Percentiles rank a stretch among this genome's conserved stretches.
Conservation (phyloP, 371 early-diverging fungal species). For the Syncephalastrum contaminatum region DNA sequence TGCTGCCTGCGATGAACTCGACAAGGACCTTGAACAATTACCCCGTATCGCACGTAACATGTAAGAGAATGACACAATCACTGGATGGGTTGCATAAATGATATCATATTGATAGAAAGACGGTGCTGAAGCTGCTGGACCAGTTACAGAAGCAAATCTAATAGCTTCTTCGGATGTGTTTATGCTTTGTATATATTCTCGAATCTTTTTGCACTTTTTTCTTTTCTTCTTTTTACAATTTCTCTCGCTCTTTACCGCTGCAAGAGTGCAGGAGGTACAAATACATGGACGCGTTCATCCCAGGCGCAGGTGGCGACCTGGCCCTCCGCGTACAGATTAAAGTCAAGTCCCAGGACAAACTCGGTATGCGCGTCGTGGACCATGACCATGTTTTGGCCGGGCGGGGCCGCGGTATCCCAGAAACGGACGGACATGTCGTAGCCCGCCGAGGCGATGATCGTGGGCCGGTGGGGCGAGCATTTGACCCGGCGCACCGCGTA, state of each 20-base stretch:
- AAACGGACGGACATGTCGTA: slow-evolving; percentile 95
- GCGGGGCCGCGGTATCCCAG: slow-evolving; percentile 79
- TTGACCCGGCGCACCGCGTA: slow-evolving; percentile 88
- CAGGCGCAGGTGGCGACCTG: slow-evolving; percentile 91
- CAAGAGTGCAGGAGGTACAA: slow-evolving; percentile 50
- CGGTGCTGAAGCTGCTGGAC: neutral
- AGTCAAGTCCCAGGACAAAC: slow-evolving; percentile 94
- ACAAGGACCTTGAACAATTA: slow-evolving; percentile 45
- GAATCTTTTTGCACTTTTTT: neutral
- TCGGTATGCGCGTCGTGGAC: slow-evolving; percentile 86
- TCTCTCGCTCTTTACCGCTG: slow-evolving; percentile 26
- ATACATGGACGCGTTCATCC: slow-evolving; percentile 85
- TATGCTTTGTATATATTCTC: slow-evolving; percentile 1
- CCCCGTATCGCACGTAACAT: slow-evolving; percentile 29
- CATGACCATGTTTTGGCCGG: slow-evolving; percentile 53
- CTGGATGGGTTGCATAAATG: too few relatives aligned
- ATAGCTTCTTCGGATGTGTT: neutral
- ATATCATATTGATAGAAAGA: neutral
- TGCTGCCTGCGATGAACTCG: slow-evolving; percentile 47
- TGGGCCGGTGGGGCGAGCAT: slow-evolving; percentile 87
- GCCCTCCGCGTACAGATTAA: slow-evolving; percentile 80
- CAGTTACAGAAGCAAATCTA: neutral
- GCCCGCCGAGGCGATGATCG: slow-evolving; percentile 74
- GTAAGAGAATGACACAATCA: slow-evolving; percentile 15
- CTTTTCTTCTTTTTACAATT: neutral